Evolutionary conservation across 768 basidiomycete genomes (phyloP).

Genomic region (Symmetrospora coprosmae): DNA sequence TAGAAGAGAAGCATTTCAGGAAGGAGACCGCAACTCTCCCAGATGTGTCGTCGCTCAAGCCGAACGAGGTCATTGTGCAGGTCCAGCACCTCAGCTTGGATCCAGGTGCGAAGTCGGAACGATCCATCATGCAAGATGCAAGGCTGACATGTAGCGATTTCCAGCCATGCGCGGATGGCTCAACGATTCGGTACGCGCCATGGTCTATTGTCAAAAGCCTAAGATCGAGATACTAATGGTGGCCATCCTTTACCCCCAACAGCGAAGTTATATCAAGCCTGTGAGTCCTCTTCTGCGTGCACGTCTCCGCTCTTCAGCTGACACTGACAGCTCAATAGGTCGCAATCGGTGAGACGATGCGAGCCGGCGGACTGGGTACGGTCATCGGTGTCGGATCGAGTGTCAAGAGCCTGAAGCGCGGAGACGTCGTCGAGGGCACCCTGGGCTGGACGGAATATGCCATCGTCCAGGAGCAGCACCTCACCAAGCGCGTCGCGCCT

Average conservation of each 20-base stretch:
- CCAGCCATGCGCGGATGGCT: constrained; percentile 44
- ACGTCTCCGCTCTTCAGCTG: no score
- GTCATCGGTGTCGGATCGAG: constrained; percentile 48
- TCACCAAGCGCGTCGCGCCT: neutral
- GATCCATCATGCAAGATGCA: neutral
- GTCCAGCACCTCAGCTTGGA: constrained; percentile 68
- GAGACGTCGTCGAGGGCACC: constrained; percentile 54
- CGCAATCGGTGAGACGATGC: constrained; percentile 49
- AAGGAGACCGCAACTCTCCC: constrained; percentile 33
- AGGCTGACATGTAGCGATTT: neutral
- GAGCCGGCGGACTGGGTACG: constrained; percentile 36
- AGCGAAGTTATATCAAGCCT: constrained; percentile 58
- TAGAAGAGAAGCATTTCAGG: constrained; percentile 39
- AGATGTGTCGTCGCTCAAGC: constrained; percentile 32
- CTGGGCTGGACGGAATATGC: constrained; percentile 20
- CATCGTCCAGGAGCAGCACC: constrained; percentile 6
- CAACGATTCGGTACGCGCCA: no score
- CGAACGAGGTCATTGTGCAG: constrained; percentile 53
- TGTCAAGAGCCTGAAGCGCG: constrained; percentile 47
- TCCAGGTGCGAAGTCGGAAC: constrained; percentile 42
- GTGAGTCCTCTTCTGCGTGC: no score
- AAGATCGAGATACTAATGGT: no score
- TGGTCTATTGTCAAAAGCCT: no score
- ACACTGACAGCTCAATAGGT: no score
- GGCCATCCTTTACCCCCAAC: no score